Base-by-base conservation (phyloP, 2,329 filamentous ascomycete species). In the Diaporthe caulivora region DNA sequence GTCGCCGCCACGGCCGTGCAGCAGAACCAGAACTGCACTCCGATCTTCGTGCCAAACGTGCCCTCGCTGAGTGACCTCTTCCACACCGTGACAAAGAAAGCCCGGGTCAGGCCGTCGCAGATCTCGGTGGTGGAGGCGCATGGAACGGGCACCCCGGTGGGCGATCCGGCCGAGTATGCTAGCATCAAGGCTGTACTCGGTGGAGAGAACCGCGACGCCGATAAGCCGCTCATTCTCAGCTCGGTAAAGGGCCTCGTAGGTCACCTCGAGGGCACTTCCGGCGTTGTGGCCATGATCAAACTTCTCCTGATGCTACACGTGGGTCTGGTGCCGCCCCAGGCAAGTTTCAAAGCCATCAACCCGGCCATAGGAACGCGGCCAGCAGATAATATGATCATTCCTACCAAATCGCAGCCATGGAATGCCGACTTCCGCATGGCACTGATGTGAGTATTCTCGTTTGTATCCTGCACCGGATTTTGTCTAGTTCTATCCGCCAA, bases 71-170 rank as follows among this genome's bases (percentile, higher is more conserved):
- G 72, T 3, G 72, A 69, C 0, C 78, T 84, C 0, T 84, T 82
- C 62, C 53, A 70, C 1, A 72, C 77, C 0, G 81, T 82, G 0
- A 80, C 84, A 51, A 31, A 55, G 2, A 72, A 76, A 42, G 76
- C 78, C 5, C 51, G 75, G 1, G 34, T 81, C 1, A 60, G 72
- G 1, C 77, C 81, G 0, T 51, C 72, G 0, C 68, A 79, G 3
- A 77, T 83, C 17, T 72, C 79, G 0, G 77, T 79, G 13, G 79
- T 84, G 8, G 83, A 85, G 68, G 80, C 80, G 3, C 86, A 87
- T 62, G 85, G 85, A 1, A 86, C 86, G 0, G 85, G 85, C 3
- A 87, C 85, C 1, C 75, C 76, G 3, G 82, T 82, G 0, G 85
- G 84, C 0, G 84, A 86, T 49, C 82, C 82, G 1, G 74, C 74